These are phyloP conservation scores for Cylindrotheca closterium DNA, from an alignment of 108 stramenopile genomes.

Conservation along the genomic window DNA sequence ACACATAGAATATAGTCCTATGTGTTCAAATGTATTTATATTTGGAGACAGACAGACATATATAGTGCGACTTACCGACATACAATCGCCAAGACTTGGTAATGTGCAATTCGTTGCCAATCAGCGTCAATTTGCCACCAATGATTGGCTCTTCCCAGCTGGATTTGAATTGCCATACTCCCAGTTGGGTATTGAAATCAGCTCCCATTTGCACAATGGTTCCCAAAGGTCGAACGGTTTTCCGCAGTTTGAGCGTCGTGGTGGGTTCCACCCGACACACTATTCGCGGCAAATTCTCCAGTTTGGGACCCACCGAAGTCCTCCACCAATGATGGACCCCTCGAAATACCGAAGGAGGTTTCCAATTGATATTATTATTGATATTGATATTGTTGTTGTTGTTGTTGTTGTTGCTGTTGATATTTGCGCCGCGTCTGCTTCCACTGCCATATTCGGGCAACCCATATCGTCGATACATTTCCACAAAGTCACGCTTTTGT, in stretches of 20 bases:
- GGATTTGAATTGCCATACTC: constrained; percentile 73
- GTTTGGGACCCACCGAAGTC: constrained; percentile 29
- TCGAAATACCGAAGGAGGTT: constrained; percentile 16
- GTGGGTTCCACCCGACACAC: constrained; percentile 61
- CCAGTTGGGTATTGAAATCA: constrained; percentile 68
- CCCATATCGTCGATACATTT: too few relatives aligned
- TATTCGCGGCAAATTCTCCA: constrained; percentile 49
- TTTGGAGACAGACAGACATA: too few relatives aligned
- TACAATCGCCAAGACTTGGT: constrained; percentile 60
- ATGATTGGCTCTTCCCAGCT: constrained; percentile 73
- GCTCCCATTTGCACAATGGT: constrained; percentile 66
- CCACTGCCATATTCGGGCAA: too few relatives aligned
- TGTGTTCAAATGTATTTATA: too few relatives aligned
- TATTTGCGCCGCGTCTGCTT: constrained; percentile 7
- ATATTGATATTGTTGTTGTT: too few relatives aligned
- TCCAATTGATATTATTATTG: background rate
- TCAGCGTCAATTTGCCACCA: constrained; percentile 62
- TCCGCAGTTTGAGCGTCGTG: constrained; percentile 61
- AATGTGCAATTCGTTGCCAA: constrained; percentile 53
- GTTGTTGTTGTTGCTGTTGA: constrained; percentile 10
- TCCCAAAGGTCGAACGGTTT: constrained; percentile 57
- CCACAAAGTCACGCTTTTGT: too few relatives aligned
- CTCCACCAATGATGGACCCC: constrained; percentile 48
- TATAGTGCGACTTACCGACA: constrained; percentile 7
- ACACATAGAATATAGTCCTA: too few relatives aligned